Percentiles rank a stretch among this genome's conserved stretches.
phyloP scores from a whole-genome alignment of 2,329 filamentous ascomycete species.

The Neonectria sp. region DNA sequence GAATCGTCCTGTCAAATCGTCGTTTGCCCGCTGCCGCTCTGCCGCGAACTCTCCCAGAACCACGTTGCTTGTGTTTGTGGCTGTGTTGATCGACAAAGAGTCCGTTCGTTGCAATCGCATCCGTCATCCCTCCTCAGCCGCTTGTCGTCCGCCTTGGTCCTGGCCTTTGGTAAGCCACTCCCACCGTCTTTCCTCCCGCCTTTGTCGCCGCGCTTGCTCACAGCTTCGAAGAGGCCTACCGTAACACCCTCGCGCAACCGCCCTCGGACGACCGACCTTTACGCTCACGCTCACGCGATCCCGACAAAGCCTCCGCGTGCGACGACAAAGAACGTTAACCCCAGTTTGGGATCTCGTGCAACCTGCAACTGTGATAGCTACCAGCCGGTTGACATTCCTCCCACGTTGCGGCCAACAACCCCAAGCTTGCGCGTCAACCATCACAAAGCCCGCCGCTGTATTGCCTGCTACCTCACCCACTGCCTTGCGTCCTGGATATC shows the following conservation, averaged over 20 bases:
- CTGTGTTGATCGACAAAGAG: conserved; percentile 32
- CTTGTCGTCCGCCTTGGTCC: conserved; percentile 38
- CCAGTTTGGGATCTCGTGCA: conserved; percentile 39
- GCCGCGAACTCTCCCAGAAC: not conserved
- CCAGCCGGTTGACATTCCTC: conserved; percentile 25
- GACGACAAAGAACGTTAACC: conserved; percentile 40
- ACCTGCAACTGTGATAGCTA: conserved; percentile 39
- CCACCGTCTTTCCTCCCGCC: conserved; percentile 36
- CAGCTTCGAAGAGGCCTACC: conserved; percentile 33
- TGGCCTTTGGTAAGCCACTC: conserved; percentile 43
- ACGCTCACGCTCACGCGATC: conserved; percentile 37
- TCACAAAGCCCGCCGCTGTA: conserved; percentile 4
- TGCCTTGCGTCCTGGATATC: conserved; percentile 1
- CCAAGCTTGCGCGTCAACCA: conserved; percentile 28
- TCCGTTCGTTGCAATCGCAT: conserved; percentile 18
- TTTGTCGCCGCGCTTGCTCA: conserved; percentile 47
- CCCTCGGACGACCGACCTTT: conserved; percentile 37
- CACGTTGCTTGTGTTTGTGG: not conserved
- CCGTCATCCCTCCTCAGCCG: conserved; percentile 22
- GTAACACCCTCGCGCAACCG: conserved; percentile 39
- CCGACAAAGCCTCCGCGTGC: conserved; percentile 38
- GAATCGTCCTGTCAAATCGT: conserved; percentile 33
- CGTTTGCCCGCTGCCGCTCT: conserved; percentile 20
- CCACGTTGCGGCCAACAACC: conserved; percentile 24
- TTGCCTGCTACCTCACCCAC: not conserved